Evolutionary conservation across 805 yeast genomes (phyloP).

Genomic region (Wickerhamiella azyma): DNA sequence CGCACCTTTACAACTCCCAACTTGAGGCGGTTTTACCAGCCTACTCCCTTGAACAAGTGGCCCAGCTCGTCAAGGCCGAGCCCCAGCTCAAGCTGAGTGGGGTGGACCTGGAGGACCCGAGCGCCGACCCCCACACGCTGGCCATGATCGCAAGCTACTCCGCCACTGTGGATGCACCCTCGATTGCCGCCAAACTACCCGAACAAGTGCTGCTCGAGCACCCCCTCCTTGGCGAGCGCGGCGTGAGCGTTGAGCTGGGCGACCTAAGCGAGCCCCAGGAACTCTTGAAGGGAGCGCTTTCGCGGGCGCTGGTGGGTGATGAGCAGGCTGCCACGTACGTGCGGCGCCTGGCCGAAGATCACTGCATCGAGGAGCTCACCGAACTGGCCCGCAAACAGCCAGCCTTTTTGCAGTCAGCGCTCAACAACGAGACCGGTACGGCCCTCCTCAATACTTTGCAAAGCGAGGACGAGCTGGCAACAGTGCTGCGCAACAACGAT

Average conservation of each 20-base stretch:
- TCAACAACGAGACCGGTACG: not conserved
- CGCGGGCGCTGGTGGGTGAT: constrained; percentile 6
- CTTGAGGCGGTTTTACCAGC: not conserved
- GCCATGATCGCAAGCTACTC: constrained; percentile 12
- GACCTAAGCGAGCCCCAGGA: not conserved
- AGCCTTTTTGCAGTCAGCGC: not conserved
- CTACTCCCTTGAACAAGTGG: not conserved
- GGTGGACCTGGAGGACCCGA: not conserved
- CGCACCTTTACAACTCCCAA: not conserved
- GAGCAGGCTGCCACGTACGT: constrained; percentile 7
- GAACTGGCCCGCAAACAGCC: constrained; percentile 7
- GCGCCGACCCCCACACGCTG: not conserved
- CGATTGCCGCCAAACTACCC: constrained; percentile 9
- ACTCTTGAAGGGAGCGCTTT: not conserved
- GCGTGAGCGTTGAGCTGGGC: not conserved
- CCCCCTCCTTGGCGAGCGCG: not conserved
- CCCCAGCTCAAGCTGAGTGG: not conserved
- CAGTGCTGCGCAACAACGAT: not conserved
- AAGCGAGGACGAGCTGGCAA: not conserved
- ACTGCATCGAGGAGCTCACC: not conserved
- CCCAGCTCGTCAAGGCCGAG: not conserved
- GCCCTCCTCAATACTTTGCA: not conserved
- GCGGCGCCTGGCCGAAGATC: constrained; percentile 3
- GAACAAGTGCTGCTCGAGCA: not conserved
- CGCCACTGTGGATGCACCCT: constrained; percentile 9